Evolutionary conservation across 2,329 filamentous ascomycete genomes (phyloP).

Genomic region (Botrytis porri): DNA sequence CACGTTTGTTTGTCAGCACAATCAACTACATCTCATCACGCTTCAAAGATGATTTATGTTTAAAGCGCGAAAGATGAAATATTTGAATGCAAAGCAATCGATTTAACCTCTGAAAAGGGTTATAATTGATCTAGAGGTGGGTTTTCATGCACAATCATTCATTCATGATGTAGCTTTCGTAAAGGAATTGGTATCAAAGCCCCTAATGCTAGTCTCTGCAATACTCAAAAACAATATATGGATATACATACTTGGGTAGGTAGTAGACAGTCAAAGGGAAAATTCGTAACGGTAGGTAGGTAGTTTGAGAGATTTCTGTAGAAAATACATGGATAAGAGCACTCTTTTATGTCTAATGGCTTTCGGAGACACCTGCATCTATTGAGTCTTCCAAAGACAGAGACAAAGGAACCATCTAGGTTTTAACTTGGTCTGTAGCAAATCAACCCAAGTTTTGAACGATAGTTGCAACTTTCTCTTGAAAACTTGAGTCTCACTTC

Average conservation of each 20-base stretch:
- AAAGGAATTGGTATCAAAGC: background rate
- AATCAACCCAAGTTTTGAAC: background rate
- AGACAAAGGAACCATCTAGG: background rate
- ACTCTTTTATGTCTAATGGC: background rate
- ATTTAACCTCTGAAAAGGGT: rapidly evolving
- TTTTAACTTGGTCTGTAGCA: background rate
- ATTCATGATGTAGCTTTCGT: background rate
- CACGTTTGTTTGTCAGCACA: background rate
- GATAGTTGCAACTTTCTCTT: background rate
- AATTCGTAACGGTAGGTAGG: rapidly evolving
- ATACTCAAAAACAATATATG: background rate
- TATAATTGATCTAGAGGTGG: background rate
- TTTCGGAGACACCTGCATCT: background rate
- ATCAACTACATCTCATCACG: background rate
- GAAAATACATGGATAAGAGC: background rate
- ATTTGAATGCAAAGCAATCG: background rate
- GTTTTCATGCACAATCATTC: background rate
- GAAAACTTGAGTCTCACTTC: background rate
- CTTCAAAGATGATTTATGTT: background rate
- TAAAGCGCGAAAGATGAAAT: background rate
- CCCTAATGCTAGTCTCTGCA: background rate
- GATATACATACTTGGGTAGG: no score
- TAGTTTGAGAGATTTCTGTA: background rate
- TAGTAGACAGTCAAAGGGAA: background rate
- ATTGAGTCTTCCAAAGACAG: background rate